Conservation (phyloP, 1,284 basidiomycete species). For the Ceratobasidium sp. region DNA sequence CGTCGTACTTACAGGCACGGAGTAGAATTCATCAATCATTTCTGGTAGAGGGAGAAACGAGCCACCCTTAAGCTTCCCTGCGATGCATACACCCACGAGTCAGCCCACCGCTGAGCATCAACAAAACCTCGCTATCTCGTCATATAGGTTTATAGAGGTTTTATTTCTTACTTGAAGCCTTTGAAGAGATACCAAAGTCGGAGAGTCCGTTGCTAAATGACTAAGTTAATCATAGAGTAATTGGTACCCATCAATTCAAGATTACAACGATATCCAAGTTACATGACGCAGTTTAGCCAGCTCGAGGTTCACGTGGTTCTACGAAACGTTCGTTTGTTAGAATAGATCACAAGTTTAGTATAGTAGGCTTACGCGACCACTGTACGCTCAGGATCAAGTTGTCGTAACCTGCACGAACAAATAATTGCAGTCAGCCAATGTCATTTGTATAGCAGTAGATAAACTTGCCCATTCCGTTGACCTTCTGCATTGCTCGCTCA, state of each 20-base stretch:
- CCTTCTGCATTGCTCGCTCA: constrained; percentile 91
- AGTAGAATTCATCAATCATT: too few species aligned
- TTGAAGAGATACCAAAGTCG: too few species aligned
- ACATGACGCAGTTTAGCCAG: not conserved
- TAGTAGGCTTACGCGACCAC: constrained; percentile 90
- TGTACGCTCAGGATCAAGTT: constrained; percentile 89
- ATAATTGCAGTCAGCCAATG: not conserved
- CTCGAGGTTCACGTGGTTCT: constrained; percentile 47
- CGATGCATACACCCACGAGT: too few species aligned
- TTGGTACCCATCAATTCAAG: not conserved
- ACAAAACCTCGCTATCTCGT: too few species aligned
- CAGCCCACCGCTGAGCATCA: too few species aligned
- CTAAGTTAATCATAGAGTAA: too few species aligned
- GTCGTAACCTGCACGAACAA: constrained; percentile 68
- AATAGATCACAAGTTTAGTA: constrained; percentile 52
- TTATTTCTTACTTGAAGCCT: too few species aligned
- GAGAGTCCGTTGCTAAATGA: too few species aligned
- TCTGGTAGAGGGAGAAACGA: too few species aligned
- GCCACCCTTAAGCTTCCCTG: too few species aligned
- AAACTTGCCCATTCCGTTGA: constrained; percentile 82
- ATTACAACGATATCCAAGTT: constrained; percentile 1
- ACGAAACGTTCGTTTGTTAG: constrained; percentile 1
- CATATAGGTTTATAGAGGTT: too few species aligned
- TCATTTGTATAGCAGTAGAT: not conserved
- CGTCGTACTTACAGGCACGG: too few species aligned